Conservation (phyloP, 257 asterid species). For the Verbascum thapsus region DNA sequence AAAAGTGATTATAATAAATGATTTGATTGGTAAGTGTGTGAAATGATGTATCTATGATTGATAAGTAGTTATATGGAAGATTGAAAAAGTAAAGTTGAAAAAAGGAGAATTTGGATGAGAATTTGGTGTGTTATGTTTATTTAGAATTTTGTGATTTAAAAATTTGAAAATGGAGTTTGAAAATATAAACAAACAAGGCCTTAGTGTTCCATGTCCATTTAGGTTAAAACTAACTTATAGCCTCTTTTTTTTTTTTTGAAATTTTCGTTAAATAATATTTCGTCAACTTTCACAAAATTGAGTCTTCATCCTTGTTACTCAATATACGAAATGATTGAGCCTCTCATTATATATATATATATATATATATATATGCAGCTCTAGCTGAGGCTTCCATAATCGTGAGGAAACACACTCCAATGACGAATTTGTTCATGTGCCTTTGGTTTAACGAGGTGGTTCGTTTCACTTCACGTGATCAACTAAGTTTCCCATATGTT, state of each 20-base stretch:
- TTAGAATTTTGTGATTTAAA: too few relatives aligned
- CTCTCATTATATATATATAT: constrained; percentile 17
- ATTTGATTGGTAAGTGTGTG: too few relatives aligned
- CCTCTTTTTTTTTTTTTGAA: not conserved
- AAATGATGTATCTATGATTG: too few relatives aligned
- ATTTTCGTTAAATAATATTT: not conserved
- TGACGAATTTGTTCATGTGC: constrained; percentile 75
- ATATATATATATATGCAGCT: constrained; percentile 70
- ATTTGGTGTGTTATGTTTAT: too few relatives aligned
- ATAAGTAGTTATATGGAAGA: too few relatives aligned
- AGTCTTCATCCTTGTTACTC: not conserved
- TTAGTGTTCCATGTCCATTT: too few relatives aligned
- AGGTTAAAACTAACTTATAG: too few relatives aligned
- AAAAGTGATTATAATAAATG: too few relatives aligned
- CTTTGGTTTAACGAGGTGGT: constrained; percentile 97
- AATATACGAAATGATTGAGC: constrained; percentile 7
- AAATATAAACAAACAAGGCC: too few relatives aligned
- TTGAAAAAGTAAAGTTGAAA: too few relatives aligned
- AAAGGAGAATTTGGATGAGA: too few relatives aligned
- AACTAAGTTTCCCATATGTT: constrained; percentile 90
- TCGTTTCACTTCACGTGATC: constrained; percentile 97
- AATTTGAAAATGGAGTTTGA: too few relatives aligned
- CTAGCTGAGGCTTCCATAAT: constrained; percentile 96
- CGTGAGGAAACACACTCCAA: constrained; percentile 84
- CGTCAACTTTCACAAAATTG: not conserved